Conservation (phyloP, 306 rosid species). For the Vigna unguiculata region DNA sequence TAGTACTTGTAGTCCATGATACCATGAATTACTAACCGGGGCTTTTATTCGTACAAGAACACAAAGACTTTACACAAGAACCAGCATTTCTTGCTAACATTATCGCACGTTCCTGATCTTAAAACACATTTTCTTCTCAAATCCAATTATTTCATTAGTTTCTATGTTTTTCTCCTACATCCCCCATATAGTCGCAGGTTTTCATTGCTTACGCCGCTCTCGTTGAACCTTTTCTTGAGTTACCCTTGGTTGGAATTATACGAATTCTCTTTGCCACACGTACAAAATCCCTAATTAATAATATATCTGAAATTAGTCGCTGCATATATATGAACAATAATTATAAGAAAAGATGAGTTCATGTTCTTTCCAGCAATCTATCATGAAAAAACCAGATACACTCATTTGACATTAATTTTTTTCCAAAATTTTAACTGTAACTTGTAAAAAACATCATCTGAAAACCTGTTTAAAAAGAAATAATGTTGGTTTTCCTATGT, state of each 20-base stretch:
- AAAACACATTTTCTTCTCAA: slow-evolving; percentile 15
- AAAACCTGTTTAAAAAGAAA: background rate
- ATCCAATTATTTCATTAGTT: slow-evolving; percentile 3
- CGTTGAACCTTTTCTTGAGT: slow-evolving; percentile 60
- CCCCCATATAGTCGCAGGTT: slow-evolving; percentile 4
- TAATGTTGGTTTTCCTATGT: background rate
- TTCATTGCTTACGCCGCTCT: slow-evolving; percentile 37
- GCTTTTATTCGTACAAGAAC: slow-evolving; percentile 45
- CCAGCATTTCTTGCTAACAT: background rate
- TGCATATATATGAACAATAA: background rate
- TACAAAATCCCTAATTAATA: slow-evolving; percentile 73
- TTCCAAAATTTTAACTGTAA: no score
- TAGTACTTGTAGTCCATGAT: background rate
- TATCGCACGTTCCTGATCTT: background rate
- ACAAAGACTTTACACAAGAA: slow-evolving; percentile 18
- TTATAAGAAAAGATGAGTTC: background rate
- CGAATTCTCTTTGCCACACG: slow-evolving; percentile 91
- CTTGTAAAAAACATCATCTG: no score
- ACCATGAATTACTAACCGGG: slow-evolving; percentile 1
- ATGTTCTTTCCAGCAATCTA: no score
- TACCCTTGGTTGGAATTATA: slow-evolving; percentile 70
- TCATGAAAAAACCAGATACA: no score
- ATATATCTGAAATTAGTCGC: background rate
- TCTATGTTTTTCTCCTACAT: background rate
- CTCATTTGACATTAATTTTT: no score